Evolutionary conservation across 805 yeast genomes (phyloP), one percentile per base, ranked within the genome.

Genomic region (Isabelozyma rhagii): DNA sequence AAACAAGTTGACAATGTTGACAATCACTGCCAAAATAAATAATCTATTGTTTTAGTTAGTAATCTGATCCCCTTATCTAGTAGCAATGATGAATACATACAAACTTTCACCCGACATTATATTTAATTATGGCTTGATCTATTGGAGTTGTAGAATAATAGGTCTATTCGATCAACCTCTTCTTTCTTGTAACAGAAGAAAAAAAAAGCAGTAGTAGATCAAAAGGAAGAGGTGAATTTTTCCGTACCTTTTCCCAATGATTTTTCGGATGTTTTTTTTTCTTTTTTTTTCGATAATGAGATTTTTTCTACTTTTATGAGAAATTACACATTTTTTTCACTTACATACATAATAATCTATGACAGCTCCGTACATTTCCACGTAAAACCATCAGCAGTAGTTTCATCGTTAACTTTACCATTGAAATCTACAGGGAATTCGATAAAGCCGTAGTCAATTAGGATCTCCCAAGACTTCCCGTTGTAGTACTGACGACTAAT

Each of bases 1-100:
- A 66, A 93, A 91, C 72, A 93, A 78, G 78, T 88, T 90, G 59
- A 87, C 81, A 51, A 96, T 94, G 71, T 93, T 93, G 55, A 86
- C 78, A 51, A 92, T 66, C 42, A 92, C 96, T 8, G 97, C 89
- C 58, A 83, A 74, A 53, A 87, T 84, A 66, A 85, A 87, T 57
- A 84, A 75, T 17, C 36, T 31, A 13, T 10, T 5, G n/a, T 31
- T 8, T 3, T 31, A 6, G 36, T 31, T 31, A 31, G 36, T 31
- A 31, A 10, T 5, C 36, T 31, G 36, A 31, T 10, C 36, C 36
- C 36, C 36, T 31, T 31, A 31, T 31, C 36, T 3, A 5, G 5
- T 8, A 31, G 36, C 36, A 31, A 31, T 13, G 10, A 9, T 31
- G 36, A 9, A 28, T 50, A 71, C 78, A 49, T 67, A 74, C 79